Evolutionary conservation across 805 yeast genomes (phyloP).

Genomic region (Zygotorulaspora chibaensis): DNA sequence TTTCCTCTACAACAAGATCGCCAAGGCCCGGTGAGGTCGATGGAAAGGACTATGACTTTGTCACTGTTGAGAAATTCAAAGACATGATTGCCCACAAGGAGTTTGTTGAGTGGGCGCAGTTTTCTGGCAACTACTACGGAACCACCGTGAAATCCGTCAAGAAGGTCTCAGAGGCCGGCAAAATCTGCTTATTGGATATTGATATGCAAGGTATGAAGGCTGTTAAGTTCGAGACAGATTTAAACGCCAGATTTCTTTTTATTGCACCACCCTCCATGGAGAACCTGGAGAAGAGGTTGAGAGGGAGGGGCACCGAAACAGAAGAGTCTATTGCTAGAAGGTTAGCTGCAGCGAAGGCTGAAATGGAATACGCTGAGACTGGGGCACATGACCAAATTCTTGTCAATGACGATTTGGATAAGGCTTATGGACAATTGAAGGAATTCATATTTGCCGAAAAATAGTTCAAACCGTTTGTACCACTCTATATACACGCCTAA

Average conservation of each 20-base stretch:
- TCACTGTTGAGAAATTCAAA: conserved; percentile 75
- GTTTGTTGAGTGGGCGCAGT: conserved; percentile 97
- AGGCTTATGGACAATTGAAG: conserved; percentile 78
- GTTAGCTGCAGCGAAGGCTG: conserved; percentile 80
- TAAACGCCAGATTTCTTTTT: conserved; percentile 82
- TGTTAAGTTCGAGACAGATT: conserved; percentile 67
- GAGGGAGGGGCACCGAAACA: conserved; percentile 93
- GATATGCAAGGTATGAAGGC: conserved; percentile 99
- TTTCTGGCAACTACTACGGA: conserved; percentile 96
- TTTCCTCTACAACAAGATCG: conserved; percentile 78
- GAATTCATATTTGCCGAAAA: conserved; percentile 57
- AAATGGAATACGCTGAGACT: conserved; percentile 80
- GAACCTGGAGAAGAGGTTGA: conserved; percentile 66
- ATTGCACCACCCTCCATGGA: conserved; percentile 92
- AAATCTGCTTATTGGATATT: conserved; percentile 87
- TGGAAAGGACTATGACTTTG: conserved; percentile 88
- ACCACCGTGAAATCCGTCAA: conserved; percentile 84
- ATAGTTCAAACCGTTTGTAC: too few species aligned
- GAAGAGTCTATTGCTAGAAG: conserved; percentile 79
- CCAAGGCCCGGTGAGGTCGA: conserved; percentile 91
- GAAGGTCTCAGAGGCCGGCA: conserved; percentile 50
- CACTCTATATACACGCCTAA: too few species aligned
- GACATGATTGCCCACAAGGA: conserved; percentile 64
- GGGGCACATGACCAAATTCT: conserved; percentile 90
- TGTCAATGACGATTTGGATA: conserved; percentile 88